Conservation (phyloP, 768 basidiomycete species). For the Mycena polygramma region DNA sequence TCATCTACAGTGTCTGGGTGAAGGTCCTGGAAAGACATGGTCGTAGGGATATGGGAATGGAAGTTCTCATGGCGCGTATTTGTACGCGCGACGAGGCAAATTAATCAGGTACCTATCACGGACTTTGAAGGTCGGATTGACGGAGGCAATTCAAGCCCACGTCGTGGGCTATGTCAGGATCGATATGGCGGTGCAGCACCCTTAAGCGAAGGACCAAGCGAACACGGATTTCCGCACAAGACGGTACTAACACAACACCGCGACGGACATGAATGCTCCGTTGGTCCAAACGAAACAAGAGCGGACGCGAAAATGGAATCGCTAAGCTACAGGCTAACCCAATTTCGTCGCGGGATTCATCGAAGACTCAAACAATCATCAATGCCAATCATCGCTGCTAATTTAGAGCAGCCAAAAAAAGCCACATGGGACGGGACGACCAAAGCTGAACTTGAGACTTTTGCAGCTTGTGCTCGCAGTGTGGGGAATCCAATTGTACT, state of each 20-base stretch:
- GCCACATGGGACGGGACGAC: too few species aligned
- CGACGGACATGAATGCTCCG: too few species aligned
- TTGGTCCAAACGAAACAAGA: too few species aligned
- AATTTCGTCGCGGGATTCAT: background rate
- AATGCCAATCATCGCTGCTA: background rate
- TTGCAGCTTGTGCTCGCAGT: background rate
- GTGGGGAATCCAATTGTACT: background rate
- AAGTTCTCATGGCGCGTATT: constrained; percentile 12
- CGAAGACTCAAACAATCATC: background rate
- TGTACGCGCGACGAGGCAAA: constrained; percentile 3
- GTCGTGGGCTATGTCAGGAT: background rate
- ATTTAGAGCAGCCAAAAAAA: background rate
- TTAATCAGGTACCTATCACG: constrained; percentile 31
- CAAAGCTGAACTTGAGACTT: too few species aligned
- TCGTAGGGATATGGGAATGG: constrained; percentile 14
- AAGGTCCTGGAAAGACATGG: constrained; percentile 27
- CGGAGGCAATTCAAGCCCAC: background rate
- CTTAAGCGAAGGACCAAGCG: too few species aligned
- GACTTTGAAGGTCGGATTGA: constrained; percentile 24
- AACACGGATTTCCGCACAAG: too few species aligned
- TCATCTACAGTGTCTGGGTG: constrained; percentile 11
- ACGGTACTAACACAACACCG: too few species aligned
- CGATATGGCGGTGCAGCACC: constrained; percentile 6
- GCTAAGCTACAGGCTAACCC: too few species aligned
- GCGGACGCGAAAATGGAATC: too few species aligned